phyloP scores from a whole-genome alignment of 139 green algal species.

The Medakamo hakoo region DNA sequence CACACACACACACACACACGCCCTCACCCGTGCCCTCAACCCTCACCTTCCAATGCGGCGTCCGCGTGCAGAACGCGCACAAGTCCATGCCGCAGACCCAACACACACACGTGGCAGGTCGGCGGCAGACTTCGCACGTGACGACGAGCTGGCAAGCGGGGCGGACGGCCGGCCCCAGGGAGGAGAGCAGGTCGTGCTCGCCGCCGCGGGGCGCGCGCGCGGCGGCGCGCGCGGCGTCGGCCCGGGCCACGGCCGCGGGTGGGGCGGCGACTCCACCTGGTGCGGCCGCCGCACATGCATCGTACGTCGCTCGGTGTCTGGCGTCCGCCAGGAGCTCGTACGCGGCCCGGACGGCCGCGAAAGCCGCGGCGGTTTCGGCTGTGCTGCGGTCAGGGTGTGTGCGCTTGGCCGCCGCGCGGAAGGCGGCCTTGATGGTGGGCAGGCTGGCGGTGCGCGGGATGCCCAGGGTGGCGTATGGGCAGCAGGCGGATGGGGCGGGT shows the following conservation, averaged over 20 bases:
- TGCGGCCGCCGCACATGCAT: too few species aligned
- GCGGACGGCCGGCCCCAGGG: neutral
- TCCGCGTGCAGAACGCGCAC: neutral
- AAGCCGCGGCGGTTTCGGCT: neutral
- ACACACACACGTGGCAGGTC: neutral
- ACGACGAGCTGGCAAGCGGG: neutral
- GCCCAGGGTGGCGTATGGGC: neutral
- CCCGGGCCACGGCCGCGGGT: too few species aligned
- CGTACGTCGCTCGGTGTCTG: neutral
- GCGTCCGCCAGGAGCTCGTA: neutral
- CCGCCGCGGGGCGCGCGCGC: too few species aligned
- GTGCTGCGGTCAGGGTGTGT: neutral
- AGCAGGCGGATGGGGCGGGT: too few species aligned
- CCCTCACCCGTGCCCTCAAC: too few species aligned
- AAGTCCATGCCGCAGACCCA: neutral
- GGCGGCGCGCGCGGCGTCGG: too few species aligned
- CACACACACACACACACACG: too few species aligned
- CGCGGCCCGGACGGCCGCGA: neutral
- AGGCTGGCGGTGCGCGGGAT: neutral
- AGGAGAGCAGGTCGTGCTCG: neutral
- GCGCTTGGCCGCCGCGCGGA: neutral
- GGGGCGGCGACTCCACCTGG: too few species aligned
- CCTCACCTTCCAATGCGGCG: neutral
- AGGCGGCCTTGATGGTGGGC: neutral
- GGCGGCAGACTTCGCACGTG: neutral